Conservation (phyloP, 169 alveolate species). For the Plasmodium falciparum region DNA sequence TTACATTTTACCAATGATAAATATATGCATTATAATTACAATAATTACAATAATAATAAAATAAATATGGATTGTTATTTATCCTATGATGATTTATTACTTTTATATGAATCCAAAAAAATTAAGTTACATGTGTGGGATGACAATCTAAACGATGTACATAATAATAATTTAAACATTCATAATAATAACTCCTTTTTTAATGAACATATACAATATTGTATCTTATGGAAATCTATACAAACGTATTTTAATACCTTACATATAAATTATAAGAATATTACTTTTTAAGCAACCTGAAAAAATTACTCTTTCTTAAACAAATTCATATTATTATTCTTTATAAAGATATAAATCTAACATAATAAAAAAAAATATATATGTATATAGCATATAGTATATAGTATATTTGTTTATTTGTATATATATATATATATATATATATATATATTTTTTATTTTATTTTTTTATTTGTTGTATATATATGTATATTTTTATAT, state of each 20-base stretch:
- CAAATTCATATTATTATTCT: neutral
- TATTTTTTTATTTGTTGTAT: too few relatives aligned
- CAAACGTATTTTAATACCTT: slow-evolving; percentile 14
- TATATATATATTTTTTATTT: too few relatives aligned
- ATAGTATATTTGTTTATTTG: too few relatives aligned
- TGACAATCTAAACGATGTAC: slow-evolving; percentile 8
- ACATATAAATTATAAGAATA: slow-evolving; percentile 2
- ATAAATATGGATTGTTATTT: neutral
- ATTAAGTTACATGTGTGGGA: slow-evolving; percentile 26
- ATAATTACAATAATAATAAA: neutral
- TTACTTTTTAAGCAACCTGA: neutral
- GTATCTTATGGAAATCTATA: slow-evolving; percentile 48
- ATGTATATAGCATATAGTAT: neutral
- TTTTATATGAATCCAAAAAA: slow-evolving; percentile 42
- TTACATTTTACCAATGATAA: too few relatives aligned
- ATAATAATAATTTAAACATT: slow-evolving; percentile 1
- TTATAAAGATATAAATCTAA: neutral
- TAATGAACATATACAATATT: slow-evolving; percentile 8
- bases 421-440: too few relatives aligned
- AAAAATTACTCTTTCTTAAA: neutral
- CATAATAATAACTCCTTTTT: neutral
- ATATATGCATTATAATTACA: too few relatives aligned
- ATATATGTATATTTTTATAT: too few relatives aligned
- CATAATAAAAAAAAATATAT: neutral
- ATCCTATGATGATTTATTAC: slow-evolving; percentile 15